These are phyloP conservation scores for Anastatica hierochuntica DNA, from an alignment of 345 rosid species.

Conservation along the genomic window DNA sequence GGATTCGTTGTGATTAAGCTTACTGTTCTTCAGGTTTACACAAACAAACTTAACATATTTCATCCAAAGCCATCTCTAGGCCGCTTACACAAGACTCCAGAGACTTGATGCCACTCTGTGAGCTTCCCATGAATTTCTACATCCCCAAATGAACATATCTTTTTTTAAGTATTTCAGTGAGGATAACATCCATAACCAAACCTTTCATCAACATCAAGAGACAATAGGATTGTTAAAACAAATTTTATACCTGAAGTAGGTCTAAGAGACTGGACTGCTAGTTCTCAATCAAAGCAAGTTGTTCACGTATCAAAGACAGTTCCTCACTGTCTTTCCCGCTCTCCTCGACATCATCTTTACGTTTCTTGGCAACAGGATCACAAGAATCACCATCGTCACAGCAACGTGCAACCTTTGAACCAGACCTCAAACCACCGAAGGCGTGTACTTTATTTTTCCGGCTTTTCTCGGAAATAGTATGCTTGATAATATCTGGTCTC, in stretches of 20 bases:
- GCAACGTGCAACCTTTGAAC: conserved; percentile 62
- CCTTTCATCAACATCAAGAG: not conserved
- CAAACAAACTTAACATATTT: too few species aligned
- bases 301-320: conserved; percentile 56
- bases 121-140: conserved; percentile 86
- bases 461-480: conserved; percentile 38
- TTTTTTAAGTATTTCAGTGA: conserved; percentile 1
- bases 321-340: conserved; percentile 53
- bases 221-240: too few species aligned
- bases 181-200: not conserved
- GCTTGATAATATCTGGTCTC: conserved; percentile 39
- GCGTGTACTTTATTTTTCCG: conserved; percentile 21
- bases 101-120: conserved; percentile 74
- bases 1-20: too few species aligned
- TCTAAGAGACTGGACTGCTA: conserved; percentile 69
- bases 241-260: conserved; percentile 66
- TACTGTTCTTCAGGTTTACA: too few species aligned
- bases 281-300: conserved; percentile 80
- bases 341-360: conserved; percentile 23
- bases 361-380: too few species aligned
- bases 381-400: conserved; percentile 41
- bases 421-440: conserved; percentile 41
- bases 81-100: conserved; percentile 82
- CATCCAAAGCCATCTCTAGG: conserved; percentile 88
- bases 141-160: conserved; percentile 23